These are phyloP conservation scores for Podospora fimiseda DNA, from an alignment of 495 filamentous ascomycete species.

Conservation along the genomic window DNA sequence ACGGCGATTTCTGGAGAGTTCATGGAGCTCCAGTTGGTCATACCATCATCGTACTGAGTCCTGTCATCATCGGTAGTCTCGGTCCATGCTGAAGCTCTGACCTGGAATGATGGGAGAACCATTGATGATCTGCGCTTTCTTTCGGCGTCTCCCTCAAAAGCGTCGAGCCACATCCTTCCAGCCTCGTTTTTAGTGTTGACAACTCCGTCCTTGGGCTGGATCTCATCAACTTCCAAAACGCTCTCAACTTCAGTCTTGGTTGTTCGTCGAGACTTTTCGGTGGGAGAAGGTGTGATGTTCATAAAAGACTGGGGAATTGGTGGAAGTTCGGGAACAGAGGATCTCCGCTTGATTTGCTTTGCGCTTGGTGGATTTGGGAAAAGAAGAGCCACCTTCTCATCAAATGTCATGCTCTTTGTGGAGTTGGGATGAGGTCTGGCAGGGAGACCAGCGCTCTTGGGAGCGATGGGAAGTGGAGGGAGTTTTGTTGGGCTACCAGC, in stretches of 20 bases:
- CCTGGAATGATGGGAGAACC: conserved; percentile 19
- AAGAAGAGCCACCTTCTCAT: conserved; percentile 46
- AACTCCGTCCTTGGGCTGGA: conserved; percentile 15
- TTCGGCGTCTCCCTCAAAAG: conserved; percentile 21
- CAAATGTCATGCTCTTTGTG: conserved; percentile 49
- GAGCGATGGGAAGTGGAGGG: conserved; percentile 40
- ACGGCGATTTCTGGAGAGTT: conserved; percentile 36
- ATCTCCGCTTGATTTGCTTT: conserved; percentile 27
- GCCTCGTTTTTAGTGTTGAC: conserved; percentile 29
- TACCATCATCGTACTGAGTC: conserved; percentile 2
- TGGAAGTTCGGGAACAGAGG: conserved; percentile 40
- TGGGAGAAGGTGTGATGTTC: conserved; percentile 13
- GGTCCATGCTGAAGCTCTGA: conserved; percentile 27
- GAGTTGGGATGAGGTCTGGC: conserved; percentile 35
- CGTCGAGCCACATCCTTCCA: conserved; percentile 37
- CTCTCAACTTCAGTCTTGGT: conserved; percentile 30
- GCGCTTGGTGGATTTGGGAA: conserved; percentile 39
- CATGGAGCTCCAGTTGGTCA: conserved; percentile 34
- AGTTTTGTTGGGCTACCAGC: conserved; percentile 45
- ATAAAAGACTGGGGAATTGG: conserved; percentile 30
- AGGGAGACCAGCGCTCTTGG: conserved; percentile 30
- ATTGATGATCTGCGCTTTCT: conserved; percentile 37
- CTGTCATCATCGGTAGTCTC: conserved; percentile 32
- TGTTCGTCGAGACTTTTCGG: conserved; percentile 26
- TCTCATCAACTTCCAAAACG: conserved; percentile 36